A percentile compares a stretch with the other conserved stretches of the same genome.
These are phyloP conservation scores for Globisporangium iwayamae DNA, from an alignment of 352 stramenopile genomes.

Conservation along the genomic window DNA sequence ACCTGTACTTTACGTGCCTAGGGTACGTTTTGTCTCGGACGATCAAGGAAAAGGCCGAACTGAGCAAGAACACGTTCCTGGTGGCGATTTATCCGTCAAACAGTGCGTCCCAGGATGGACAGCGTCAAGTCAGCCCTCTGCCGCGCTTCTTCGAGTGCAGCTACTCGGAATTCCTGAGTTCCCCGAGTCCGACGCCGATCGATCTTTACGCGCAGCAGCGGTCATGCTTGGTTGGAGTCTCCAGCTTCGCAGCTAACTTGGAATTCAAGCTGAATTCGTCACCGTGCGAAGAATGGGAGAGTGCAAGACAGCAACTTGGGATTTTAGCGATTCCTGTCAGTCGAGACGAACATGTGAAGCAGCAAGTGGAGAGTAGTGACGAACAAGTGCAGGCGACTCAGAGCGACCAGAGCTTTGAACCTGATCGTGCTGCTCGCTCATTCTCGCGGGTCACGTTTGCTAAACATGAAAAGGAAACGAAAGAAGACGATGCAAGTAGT, in stretches of 20 bases:
- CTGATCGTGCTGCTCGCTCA: not conserved
- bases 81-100: constrained; percentile 51
- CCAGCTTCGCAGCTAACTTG: constrained; percentile 47
- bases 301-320: constrained; percentile 27
- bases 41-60: constrained; percentile 57
- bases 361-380: not conserved
- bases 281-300: constrained; percentile 37
- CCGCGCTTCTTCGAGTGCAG: constrained; percentile 75
- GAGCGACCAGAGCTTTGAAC: not conserved
- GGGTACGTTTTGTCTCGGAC: constrained; percentile 43
- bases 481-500: not conserved
- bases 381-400: not conserved
- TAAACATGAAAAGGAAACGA: not conserved
- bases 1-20: constrained; percentile 57
- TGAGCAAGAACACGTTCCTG: constrained; percentile 58
- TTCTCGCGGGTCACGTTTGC: constrained; percentile 12
- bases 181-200: constrained; percentile 26
- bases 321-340: constrained; percentile 17
- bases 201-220: constrained; percentile 30
- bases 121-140: constrained; percentile 27
- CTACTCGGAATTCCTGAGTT: constrained; percentile 18
- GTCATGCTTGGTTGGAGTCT: constrained; percentile 54
- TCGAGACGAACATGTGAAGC: not conserved
- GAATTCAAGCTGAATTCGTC: constrained; percentile 37
- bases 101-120: constrained; percentile 9